Evolutionary conservation across 495 filamentous ascomycete genomes (phyloP).

Genomic region (Astrothelium subdiscretum): DNA sequence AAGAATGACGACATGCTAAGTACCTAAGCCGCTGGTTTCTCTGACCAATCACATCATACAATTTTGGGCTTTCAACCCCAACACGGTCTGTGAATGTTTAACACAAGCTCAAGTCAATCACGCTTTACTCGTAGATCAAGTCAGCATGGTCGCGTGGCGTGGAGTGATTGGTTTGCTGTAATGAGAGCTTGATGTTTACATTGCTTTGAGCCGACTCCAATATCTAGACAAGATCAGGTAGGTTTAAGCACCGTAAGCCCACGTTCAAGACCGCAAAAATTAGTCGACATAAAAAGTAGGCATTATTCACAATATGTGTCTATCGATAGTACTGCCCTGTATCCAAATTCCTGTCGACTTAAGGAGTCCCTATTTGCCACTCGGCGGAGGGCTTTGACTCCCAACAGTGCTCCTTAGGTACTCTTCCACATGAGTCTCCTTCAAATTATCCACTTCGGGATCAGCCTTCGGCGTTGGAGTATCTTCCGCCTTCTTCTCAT

Average conservation of each 20-base stretch:
- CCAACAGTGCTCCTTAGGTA: conserved; percentile 25
- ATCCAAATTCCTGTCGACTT: background rate
- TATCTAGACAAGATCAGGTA: too few relatives aligned
- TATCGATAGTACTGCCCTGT: background rate
- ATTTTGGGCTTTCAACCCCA: background rate
- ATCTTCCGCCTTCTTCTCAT: conserved; percentile 11
- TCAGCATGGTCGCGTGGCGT: too few relatives aligned
- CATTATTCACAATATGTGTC: background rate
- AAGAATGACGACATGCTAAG: background rate
- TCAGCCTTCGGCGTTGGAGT: conserved; percentile 17
- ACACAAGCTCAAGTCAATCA: too few relatives aligned
- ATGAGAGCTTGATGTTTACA: too few relatives aligned
- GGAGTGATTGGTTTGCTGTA: too few relatives aligned
- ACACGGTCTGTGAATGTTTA: too few relatives aligned
- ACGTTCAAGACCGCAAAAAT: too few relatives aligned
- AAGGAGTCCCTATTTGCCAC: background rate
- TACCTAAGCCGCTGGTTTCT: background rate
- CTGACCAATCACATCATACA: background rate
- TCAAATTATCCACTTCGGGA: conserved; percentile 20
- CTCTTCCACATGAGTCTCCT: conserved; percentile 22
- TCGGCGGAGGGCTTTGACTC: conserved; percentile 6
- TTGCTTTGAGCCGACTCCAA: too few relatives aligned
- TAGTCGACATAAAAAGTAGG: background rate
- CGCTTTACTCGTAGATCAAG: too few relatives aligned
- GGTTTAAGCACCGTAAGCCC: too few relatives aligned